phyloP scores from a whole-genome alignment of 768 basidiomycete genomes.

The Tylopilus plumbeoviolaceoides region DNA sequence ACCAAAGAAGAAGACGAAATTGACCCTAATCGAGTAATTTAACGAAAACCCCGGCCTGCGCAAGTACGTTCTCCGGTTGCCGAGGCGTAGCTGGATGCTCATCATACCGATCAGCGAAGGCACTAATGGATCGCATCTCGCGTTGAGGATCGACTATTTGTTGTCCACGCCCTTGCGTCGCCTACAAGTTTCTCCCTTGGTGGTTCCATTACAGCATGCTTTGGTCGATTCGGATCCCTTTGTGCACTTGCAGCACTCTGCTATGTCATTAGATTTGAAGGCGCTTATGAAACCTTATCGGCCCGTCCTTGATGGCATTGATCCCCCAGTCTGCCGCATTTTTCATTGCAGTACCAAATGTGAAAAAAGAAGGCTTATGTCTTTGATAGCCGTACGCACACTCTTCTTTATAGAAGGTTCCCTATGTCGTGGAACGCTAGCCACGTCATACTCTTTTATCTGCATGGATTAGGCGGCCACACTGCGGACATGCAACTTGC shows the following conservation, averaged over 20 bases:
- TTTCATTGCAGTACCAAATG: constrained; percentile 18
- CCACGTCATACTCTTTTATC: constrained; percentile 17
- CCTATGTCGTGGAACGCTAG: constrained; percentile 16
- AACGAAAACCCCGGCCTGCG: constrained; percentile 4
- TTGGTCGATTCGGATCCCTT: constrained; percentile 8
- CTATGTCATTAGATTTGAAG: constrained; percentile 19
- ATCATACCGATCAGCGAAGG: constrained; percentile 18
- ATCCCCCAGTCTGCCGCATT: constrained; percentile 21
- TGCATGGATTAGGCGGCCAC: constrained; percentile 15
- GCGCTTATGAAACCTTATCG: constrained; percentile 30
- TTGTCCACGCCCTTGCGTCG: constrained; percentile 5
- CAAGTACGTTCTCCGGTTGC: constrained; percentile 19
- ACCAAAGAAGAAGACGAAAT: constrained; percentile 25
- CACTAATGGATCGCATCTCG: constrained; percentile 6
- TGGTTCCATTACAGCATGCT: constrained; percentile 23
- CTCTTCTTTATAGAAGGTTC: constrained; percentile 18
- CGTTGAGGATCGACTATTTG: constrained; percentile 21
- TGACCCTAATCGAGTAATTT: constrained; percentile 23
- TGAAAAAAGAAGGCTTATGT: constrained; percentile 21
- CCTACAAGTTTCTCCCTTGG: constrained; percentile 10
- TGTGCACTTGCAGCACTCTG: constrained; percentile 14
- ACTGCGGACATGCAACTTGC: constrained; percentile 22
- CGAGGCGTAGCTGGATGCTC: constrained; percentile 11
- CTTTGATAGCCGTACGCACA: constrained; percentile 20
- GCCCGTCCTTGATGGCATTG: constrained; percentile 24